Evolutionary conservation across 2,329 filamentous ascomycete species (phyloP).

Genomic region (Mollisiaceae sp.): DNA sequence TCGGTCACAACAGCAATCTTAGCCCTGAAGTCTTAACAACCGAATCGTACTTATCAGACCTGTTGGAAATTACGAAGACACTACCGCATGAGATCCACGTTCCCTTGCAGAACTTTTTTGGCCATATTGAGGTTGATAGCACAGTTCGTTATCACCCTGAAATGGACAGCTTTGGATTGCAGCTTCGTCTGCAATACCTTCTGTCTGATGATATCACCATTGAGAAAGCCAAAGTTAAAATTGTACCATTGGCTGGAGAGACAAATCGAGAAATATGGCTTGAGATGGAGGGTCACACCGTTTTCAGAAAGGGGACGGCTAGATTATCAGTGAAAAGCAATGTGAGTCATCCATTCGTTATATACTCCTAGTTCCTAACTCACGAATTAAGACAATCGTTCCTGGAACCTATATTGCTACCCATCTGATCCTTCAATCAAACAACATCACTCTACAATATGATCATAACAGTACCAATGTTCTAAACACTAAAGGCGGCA

Average conservation of each 20-base stretch:
- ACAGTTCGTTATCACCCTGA: constrained; percentile 71
- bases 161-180: constrained; percentile 76
- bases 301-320: constrained; percentile 52
- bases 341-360: constrained; percentile 41
- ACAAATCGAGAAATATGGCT: constrained; percentile 72
- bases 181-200: constrained; percentile 71
- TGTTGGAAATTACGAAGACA: constrained; percentile 39
- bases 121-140: constrained; percentile 68
- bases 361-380: constrained; percentile 30
- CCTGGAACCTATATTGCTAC: constrained; percentile 79
- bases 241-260: constrained; percentile 61
- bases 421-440: constrained; percentile 67
- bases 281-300: constrained; percentile 49
- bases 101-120: constrained; percentile 76
- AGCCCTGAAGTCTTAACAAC: constrained; percentile 29
- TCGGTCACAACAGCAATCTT: constrained; percentile 24
- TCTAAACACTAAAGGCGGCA: constrained; percentile 25
- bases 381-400: constrained; percentile 59
- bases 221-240: constrained; percentile 66
- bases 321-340: constrained; percentile 52
- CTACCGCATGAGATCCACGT: constrained; percentile 67
- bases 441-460: constrained; percentile 68
- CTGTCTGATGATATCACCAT: constrained; percentile 73
- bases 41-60: constrained; percentile 40
- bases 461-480: constrained; percentile 57